Conservation (phyloP, 768 basidiomycete genomes). For the Aureoboletus auriporus region DNA sequence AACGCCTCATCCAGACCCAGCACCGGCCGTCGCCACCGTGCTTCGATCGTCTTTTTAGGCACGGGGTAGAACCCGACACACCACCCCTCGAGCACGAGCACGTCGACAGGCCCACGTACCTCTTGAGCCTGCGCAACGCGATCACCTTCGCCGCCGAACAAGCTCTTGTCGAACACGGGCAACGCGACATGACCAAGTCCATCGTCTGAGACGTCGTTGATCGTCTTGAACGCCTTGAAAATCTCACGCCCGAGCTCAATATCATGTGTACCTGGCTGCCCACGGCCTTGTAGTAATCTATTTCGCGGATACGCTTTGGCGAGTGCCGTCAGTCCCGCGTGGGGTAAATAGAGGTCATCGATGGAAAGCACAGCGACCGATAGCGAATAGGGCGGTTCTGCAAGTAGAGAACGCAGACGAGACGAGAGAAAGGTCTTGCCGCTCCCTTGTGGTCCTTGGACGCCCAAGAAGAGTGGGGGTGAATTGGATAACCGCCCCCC, state of each 20-base stretch:
- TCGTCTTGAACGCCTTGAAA: conserved; percentile 44
- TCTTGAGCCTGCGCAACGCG: conserved; percentile 45
- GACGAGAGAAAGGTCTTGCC: conserved; percentile 84
- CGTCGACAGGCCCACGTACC: conserved; percentile 56
- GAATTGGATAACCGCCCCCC: conserved; percentile 15
- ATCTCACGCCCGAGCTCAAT: conserved; percentile 55
- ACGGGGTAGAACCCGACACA: conserved; percentile 84
- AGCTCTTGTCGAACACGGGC: conserved; percentile 87
- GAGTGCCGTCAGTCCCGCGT: conserved; percentile 53
- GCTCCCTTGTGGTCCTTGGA: conserved; percentile 93
- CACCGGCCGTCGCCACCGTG: conserved; percentile 42
- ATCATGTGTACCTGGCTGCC: conserved; percentile 93
- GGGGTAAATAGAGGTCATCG: conserved; percentile 85
- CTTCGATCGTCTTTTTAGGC: conserved; percentile 43
- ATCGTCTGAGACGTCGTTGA: conserved; percentile 26
- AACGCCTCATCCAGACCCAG: conserved; percentile 24
- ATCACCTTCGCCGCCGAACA: conserved; percentile 80
- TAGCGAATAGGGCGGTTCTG: conserved; percentile 45
- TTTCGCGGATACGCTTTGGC: conserved; percentile 52
- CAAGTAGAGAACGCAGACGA: conserved; percentile 43
- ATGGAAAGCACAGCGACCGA: conserved; percentile 66
- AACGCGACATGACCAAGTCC: conserved; percentile 38
- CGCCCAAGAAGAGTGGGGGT: conserved; percentile 73
- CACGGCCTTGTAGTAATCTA: conserved; percentile 72
- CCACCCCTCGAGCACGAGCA: conserved; percentile 96